Base-by-base conservation (phyloP, 176 grass and related monocot genomes). In the Tillandsia leiboldiana region DNA sequence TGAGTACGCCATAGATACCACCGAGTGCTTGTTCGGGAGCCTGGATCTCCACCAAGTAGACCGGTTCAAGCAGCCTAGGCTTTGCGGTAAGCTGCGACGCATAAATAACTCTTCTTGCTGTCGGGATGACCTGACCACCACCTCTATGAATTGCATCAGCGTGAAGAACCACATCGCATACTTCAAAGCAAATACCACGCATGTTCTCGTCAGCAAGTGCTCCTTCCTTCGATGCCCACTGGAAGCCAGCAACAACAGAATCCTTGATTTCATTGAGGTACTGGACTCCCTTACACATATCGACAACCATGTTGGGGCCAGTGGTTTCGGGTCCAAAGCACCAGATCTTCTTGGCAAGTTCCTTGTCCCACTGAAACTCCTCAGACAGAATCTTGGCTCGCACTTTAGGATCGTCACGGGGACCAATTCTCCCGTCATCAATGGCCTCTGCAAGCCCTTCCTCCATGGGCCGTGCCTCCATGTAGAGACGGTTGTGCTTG, bases 11-110 rank as follows among this genome's bases (percentile, higher is more conserved):
- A 18, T 81, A 81, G 6, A 81, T 81, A 22, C 78, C 78, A 28
- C 78, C 78, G 11, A 81, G 50, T 50, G 78, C 71, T 14, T 73
- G 70, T 51, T 81, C 78, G 8, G 78, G 78, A 12, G 78, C 70
- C 63, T 81, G 78, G 50, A 81, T 81, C 51, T 81, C 78, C 9
- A 74, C 70, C 78, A 81, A 49, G 78, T 81, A 81, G 13, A 81
- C 65, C 13, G 78, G 78, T 49, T 81, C 78, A 12, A 81, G 62
- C 14, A 81, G 71, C 52, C 78, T 74, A 9, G 78, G 78, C 27
- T 81, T 73, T 3, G 78, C 78, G 26, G 78, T 81, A 17, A 81
- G 28, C 59, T 81, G 78, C 18, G 78, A 51, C 28, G 78, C 78
- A 50, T 81, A 81, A 27, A 81, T 81, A 15, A 81, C 78, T n/a